Conservation (phyloP, 306 rosid species). For the Aeschynomene evenia region DNA sequence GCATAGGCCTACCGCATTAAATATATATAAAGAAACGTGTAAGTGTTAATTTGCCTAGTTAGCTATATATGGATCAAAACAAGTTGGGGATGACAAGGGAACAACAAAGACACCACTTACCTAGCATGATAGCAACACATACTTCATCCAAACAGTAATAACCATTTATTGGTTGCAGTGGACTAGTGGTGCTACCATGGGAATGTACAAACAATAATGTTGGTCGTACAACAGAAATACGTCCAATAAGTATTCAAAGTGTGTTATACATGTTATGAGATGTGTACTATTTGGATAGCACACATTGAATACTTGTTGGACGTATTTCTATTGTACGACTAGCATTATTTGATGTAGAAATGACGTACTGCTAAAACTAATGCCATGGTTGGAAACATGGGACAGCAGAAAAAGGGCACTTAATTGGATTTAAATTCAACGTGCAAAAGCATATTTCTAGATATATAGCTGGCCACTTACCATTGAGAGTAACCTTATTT, state of each 20-base stretch:
- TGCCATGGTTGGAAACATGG: too few species aligned
- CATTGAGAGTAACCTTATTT: too few species aligned
- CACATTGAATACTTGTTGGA: too few species aligned
- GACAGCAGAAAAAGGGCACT: background rate
- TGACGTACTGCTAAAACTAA: background rate
- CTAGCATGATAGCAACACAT: slow-evolving; percentile 1
- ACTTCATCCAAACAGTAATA: slow-evolving; percentile 13
- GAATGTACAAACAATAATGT: too few species aligned
- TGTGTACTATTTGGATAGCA: too few species aligned
- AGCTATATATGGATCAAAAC: background rate
- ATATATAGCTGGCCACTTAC: too few species aligned
- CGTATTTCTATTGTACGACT: too few species aligned
- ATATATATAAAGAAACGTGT: background rate
- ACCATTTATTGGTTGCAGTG: background rate
- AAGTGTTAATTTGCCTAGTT: background rate
- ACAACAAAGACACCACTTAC: slow-evolving; percentile 11
- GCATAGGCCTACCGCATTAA: slow-evolving; percentile 4
- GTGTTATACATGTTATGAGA: too few species aligned
- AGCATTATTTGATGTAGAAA: too few species aligned
- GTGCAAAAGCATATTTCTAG: background rate
- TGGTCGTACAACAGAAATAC: too few species aligned
- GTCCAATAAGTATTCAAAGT: too few species aligned
- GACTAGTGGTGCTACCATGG: background rate
- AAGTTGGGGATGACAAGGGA: slow-evolving; percentile 31
- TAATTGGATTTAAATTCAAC: background rate